These are phyloP conservation scores for Aspergillus ochraceus DNA, from an alignment of 2,329 filamentous ascomycete genomes.

Conservation along the genomic window DNA sequence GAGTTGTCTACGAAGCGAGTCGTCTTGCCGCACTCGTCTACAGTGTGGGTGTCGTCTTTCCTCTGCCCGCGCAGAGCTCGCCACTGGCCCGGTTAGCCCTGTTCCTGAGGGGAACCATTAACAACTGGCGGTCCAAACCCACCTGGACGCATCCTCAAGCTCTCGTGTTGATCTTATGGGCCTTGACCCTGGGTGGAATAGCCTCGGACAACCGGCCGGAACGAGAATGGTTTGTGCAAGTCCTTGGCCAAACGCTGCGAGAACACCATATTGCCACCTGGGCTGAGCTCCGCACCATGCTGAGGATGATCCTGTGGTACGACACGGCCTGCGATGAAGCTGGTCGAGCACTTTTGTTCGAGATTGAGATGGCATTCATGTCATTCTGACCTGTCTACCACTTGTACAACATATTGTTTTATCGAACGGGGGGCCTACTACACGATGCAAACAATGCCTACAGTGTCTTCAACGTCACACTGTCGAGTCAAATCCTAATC, in stretches of 20 bases:
- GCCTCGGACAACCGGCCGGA: slow-evolving; percentile 32
- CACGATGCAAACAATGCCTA: too few species aligned
- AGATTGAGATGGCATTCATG: slow-evolving; percentile 15
- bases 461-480: too few species aligned
- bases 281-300: slow-evolving; percentile 23
- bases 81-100: slow-evolving; percentile 33
- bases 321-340: slow-evolving; percentile 35
- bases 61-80: slow-evolving; percentile 38
- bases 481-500: too few species aligned
- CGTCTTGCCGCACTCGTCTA: slow-evolving; percentile 39
- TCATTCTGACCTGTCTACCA: neutral
- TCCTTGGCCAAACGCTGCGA: slow-evolving; percentile 22
- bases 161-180: slow-evolving; percentile 35
- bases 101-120: slow-evolving; percentile 27
- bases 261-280: slow-evolving; percentile 25
- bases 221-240: slow-evolving; percentile 34
- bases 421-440: too few species aligned
- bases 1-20: slow-evolving; percentile 34
- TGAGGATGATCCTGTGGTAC: slow-evolving; percentile 36
- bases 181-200: slow-evolving; percentile 39
- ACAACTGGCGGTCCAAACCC: slow-evolving; percentile 17
- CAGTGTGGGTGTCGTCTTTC: slow-evolving; percentile 41
- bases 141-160: slow-evolving; percentile 29
- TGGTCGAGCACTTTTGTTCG: slow-evolving; percentile 30
- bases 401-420: too few species aligned